These are phyloP conservation scores for Trypanosoma vivax DNA, from an alignment of 208 protist genomes.

Conservation along the genomic window DNA sequence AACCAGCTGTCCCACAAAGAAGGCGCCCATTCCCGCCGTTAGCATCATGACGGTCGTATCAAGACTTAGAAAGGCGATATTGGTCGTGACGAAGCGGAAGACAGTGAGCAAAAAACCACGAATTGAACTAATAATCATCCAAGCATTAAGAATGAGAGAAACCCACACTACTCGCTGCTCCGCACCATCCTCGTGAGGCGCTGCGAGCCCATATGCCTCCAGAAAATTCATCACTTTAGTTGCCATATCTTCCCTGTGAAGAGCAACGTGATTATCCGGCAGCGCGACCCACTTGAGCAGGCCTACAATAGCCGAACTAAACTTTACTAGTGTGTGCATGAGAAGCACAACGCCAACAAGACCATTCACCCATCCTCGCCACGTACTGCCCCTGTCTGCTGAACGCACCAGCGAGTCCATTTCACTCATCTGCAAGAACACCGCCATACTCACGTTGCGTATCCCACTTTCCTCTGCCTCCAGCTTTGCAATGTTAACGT, in stretches of 20 bases:
- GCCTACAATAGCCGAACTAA: slow-evolving; percentile 35
- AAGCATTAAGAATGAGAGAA: slow-evolving; percentile 41
- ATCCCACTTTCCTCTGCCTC: slow-evolving; percentile 42
- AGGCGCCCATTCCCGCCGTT: slow-evolving; percentile 58
- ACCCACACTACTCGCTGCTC: slow-evolving; percentile 22
- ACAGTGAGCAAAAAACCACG: slow-evolving; percentile 73
- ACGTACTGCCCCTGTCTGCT: slow-evolving; percentile 38
- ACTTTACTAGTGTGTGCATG: slow-evolving; percentile 47
- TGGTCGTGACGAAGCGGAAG: slow-evolving; percentile 63
- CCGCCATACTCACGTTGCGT: slow-evolving; percentile 37
- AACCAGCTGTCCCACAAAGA: slow-evolving; percentile 70
- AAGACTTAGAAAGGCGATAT: slow-evolving; percentile 43
- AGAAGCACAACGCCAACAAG: slow-evolving; percentile 37
- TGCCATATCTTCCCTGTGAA: slow-evolving; percentile 33
- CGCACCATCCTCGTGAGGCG: slow-evolving; percentile 1
- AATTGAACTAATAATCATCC: slow-evolving; percentile 58
- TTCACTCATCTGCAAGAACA: slow-evolving; percentile 65
- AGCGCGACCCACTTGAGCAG: slow-evolving; percentile 16
- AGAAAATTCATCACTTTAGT: slow-evolving; percentile 44
- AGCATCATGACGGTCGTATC: slow-evolving; percentile 57
- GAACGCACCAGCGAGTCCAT: slow-evolving; percentile 46
- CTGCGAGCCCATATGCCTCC: slow-evolving; percentile 40
- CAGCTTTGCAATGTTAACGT: slow-evolving; percentile 15
- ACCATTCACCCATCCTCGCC: slow-evolving; percentile 40
- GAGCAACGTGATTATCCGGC: neutral